These are phyloP conservation scores for Aspergillus pseudoglaucus DNA, from an alignment of 2,329 filamentous ascomycete genomes.

Conservation along the genomic window DNA sequence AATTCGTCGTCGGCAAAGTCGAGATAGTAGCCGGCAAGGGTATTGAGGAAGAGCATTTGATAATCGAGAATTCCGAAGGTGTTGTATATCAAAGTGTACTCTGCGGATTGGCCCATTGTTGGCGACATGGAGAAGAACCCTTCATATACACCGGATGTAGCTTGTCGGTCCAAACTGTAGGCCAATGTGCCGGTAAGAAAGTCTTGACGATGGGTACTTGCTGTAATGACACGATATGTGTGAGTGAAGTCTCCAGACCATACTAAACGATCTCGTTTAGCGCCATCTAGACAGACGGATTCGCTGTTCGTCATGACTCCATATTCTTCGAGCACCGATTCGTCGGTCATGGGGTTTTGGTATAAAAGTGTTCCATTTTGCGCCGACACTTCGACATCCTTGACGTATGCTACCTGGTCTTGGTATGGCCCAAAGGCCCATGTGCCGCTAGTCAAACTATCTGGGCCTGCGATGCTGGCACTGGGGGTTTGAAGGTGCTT, in stretches of 20 bases:
- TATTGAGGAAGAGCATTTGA: constrained; percentile 13
- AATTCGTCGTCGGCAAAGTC: constrained; percentile 26
- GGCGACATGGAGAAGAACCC: constrained; percentile 8
- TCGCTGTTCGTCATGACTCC: constrained; percentile 20
- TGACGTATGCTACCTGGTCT: constrained; percentile 11
- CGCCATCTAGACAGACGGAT: constrained; percentile 42
- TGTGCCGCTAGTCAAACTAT: constrained; percentile 1
- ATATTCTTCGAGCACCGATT: constrained; percentile 8
- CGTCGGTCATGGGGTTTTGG: constrained; percentile 5
- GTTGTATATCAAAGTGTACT: constrained; percentile 5
- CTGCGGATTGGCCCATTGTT: constrained; percentile 8
- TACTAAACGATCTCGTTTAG: constrained; percentile 50
- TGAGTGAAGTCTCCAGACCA: constrained; percentile 16
- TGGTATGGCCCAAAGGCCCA: constrained; percentile 14
- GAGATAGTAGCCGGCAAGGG: constrained; percentile 24
- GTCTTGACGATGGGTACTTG: constrained; percentile 10
- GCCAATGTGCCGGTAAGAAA: constrained; percentile 7
- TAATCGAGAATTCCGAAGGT: constrained; percentile 13
- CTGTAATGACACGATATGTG: constrained; percentile 11
- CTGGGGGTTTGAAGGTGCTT: background rate
- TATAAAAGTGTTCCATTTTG: constrained; percentile 11
- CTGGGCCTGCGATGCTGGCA: background rate
- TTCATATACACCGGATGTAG: constrained; percentile 1
- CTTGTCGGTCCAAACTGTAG: constrained; percentile 9
- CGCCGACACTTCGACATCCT: constrained; percentile 8